Percentiles rank a stretch among this genome's conserved stretches.
Conservation (phyloP, 257 asterid genomes). For the Solanum piurae region DNA sequence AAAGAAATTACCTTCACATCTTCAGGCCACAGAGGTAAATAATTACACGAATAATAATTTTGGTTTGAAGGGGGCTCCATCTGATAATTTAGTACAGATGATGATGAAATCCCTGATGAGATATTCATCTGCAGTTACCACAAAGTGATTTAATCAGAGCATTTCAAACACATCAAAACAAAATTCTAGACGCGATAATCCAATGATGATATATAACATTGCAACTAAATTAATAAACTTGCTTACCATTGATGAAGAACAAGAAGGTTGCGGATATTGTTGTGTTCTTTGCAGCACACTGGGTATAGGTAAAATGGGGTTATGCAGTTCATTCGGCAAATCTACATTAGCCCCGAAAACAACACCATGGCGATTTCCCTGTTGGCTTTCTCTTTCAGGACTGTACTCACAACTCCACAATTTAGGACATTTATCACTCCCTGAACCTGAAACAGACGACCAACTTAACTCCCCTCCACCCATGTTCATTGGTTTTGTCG, state of each 20-base stretch:
- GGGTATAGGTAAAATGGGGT: constrained; percentile 21
- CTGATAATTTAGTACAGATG: constrained; percentile 42
- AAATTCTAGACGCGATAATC: background rate
- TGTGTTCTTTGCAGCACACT: constrained; percentile 37
- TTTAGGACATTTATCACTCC: constrained; percentile 31
- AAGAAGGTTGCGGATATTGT: constrained; percentile 32
- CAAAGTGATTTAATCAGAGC: background rate
- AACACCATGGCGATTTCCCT: constrained; percentile 21
- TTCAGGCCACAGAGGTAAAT: constrained; percentile 36
- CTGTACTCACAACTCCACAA: constrained; percentile 33
- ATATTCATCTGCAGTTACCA: constrained; percentile 41
- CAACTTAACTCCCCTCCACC: constrained; percentile 20
- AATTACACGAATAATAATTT: constrained; percentile 39
- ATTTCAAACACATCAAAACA: background rate
- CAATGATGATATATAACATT: background rate
- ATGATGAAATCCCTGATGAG: constrained; percentile 39
- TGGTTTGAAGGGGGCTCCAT: constrained; percentile 99
- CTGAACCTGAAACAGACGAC: constrained; percentile 13
- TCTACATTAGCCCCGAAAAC: constrained; percentile 13
- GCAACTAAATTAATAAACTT: background rate
- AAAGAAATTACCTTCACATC: constrained; percentile 53
- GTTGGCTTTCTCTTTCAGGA: constrained; percentile 25
- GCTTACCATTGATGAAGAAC: constrained; percentile 43
- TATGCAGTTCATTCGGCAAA: constrained; percentile 15
- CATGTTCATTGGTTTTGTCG: constrained; percentile 20